Base-by-base conservation (phyloP, 2,329 filamentous ascomycete species). In the Aspergillus sp. region DNA sequence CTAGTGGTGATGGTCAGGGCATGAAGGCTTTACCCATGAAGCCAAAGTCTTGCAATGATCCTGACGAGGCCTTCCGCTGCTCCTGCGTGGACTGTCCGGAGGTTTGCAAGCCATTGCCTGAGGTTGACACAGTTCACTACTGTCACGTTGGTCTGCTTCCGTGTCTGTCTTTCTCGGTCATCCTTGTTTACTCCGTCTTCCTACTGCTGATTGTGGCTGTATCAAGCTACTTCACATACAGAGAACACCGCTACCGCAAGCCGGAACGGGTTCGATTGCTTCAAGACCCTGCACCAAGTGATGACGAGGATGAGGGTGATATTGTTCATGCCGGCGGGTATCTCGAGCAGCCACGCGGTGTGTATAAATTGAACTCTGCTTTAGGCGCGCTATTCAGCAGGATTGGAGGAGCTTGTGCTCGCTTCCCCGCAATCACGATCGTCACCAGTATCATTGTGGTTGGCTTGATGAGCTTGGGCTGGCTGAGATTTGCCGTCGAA, bases 271-370 rank as follows among this genome's bases (percentile, higher is more conserved):
- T 94, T n/a, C 82, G 90, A 49, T 75, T 98, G 4, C 76, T 98
- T 27, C 90, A 95, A 60, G 91, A 95, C 60, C 78, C 86, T 0
- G 79, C 82, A 10, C 84, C 84, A 7, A 94, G 88, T 60, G 91
- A 97, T 54, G 90, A 97, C 50, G 93, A 98, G 55, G 91, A 96
- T 52, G 91, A 96, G 62, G 90, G 86, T 2, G 89, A 95, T 51
- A 79, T 90, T 46, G 82, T 93, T 3, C 81, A 87, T 56, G 85
- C 84, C 46, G 80, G 81, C 15, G 86, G 85, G 35, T 84, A 90
- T 74, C 77, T 89, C 35, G 89, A 95, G 57, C 80, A 84, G 10
- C 88, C 88, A 0, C 85, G 85, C 13, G 84, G 81, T 53, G 82
- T 85, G 46, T 98, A 98, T 67, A 80, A 79, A 56, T 73, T 97